These are phyloP conservation scores for Colletotrichum musicola DNA, from an alignment of 2,329 filamentous ascomycete species.

Conservation along the genomic window DNA sequence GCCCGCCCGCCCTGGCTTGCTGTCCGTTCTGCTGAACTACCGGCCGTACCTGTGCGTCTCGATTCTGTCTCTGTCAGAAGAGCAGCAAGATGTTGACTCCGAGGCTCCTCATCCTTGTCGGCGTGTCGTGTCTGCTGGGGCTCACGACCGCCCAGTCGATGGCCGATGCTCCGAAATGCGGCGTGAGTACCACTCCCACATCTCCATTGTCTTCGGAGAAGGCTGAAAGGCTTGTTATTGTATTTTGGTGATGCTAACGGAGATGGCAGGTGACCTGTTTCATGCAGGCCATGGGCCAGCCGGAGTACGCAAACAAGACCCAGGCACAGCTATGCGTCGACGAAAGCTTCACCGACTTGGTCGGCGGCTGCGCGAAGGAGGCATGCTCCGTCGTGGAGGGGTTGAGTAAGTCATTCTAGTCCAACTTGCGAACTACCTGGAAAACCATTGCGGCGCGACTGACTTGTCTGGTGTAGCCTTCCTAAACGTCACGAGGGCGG, in stretches of 20 bases:
- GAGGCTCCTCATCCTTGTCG: constrained; percentile 1
- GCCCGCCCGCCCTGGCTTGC: neutral
- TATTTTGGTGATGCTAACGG: neutral
- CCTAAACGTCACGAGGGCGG: constrained; percentile 21
- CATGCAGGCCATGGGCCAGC: constrained; percentile 12
- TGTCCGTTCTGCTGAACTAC: neutral
- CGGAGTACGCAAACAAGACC: constrained; percentile 13
- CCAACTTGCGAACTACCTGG: neutral
- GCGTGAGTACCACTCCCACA: constrained; percentile 3
- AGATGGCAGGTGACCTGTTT: constrained; percentile 16
- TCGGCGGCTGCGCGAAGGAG: constrained; percentile 4
- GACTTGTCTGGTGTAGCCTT: constrained; percentile 11
- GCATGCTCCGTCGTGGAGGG: constrained; percentile 17
- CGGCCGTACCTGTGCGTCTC: neutral
- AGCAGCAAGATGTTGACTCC: constrained; percentile 21
- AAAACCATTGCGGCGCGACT: neutral
- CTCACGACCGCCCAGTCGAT: constrained; percentile 20
- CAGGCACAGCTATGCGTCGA: constrained; percentile 23
- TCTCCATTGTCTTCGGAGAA: neutral
- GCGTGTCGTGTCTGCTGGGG: constrained; percentile 13
- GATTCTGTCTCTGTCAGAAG: constrained; percentile 2
- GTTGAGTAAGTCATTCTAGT: neutral
- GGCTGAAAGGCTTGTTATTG: neutral
- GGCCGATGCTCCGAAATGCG: constrained; percentile 21
- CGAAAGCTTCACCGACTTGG: constrained; percentile 16